These are phyloP conservation scores for Gastrolobium bilobum DNA, from an alignment of 306 rosid species.

Conservation along the genomic window DNA sequence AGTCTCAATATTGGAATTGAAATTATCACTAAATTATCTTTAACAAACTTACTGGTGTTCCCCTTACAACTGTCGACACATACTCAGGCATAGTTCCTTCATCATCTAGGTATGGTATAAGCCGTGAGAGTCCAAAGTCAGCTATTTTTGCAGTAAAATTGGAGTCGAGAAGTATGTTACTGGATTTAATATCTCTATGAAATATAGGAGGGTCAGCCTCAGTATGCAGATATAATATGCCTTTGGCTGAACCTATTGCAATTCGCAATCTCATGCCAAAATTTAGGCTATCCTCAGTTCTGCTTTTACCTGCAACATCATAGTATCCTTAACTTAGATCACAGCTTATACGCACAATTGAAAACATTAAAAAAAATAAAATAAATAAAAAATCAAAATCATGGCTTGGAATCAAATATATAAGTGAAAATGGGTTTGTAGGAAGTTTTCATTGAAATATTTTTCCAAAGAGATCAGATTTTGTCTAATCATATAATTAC, in stretches of 20 bases:
- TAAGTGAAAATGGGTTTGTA: not conserved
- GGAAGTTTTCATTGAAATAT: too few species aligned
- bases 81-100: conserved; percentile 71
- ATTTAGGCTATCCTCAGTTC: conserved; percentile 53
- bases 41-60: conserved; percentile 84
- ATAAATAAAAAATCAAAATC: conserved; percentile 4
- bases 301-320: conserved; percentile 62
- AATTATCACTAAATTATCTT: conserved; percentile 16
- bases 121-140: conserved; percentile 93
- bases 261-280: conserved; percentile 70
- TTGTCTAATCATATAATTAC: too few species aligned
- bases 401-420: not conserved
- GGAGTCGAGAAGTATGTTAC: conserved; percentile 84
- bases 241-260: conserved; percentile 89
- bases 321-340: conserved; percentile 27
- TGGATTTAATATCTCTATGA: conserved; percentile 93
- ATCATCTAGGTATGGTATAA: conserved; percentile 70
- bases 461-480: too few species aligned
- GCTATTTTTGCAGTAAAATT: conserved; percentile 81
- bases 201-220: conserved; percentile 96
- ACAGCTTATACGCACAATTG: not conserved
- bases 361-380: too few species aligned
- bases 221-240: conserved; percentile 86
- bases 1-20: conserved; percentile 14
- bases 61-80: conserved; percentile 90